Evolutionary conservation across 2,329 filamentous ascomycete species (phyloP).

Genomic region (Aureobasidium sp.): DNA sequence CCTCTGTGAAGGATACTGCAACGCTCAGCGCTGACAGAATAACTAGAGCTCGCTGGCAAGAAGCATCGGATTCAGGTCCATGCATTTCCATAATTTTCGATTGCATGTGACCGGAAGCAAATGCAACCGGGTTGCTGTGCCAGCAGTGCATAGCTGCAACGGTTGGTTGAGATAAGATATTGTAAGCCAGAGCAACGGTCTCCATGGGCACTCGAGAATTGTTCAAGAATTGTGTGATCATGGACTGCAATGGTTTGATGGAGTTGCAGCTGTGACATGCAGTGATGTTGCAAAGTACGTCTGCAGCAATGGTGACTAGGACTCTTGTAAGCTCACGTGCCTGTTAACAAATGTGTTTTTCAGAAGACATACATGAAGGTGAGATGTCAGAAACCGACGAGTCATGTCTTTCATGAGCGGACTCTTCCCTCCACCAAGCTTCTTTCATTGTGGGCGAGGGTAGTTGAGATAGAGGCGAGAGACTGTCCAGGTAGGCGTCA

Average conservation of each 20-base stretch:
- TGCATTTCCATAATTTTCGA: slow-evolving; percentile 10
- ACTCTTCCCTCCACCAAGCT: slow-evolving; percentile 16
- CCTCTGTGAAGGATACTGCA: slow-evolving; percentile 21
- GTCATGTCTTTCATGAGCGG: slow-evolving; percentile 16
- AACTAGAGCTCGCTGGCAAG: slow-evolving; percentile 18
- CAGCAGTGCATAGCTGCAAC: slow-evolving; percentile 10
- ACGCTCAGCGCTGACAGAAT: slow-evolving; percentile 20
- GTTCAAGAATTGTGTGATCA: slow-evolving; percentile 19
- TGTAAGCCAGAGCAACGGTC: slow-evolving; percentile 23
- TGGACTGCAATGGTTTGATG: slow-evolving; percentile 3
- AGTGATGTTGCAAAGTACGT: slow-evolving; percentile 5
- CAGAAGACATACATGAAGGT: not conserved
- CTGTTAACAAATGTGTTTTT: not conserved
- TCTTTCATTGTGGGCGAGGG: slow-evolving; percentile 22
- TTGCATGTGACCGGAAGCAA: not conserved
- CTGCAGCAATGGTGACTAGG: not conserved
- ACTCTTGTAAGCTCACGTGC: not conserved
- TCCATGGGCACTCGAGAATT: slow-evolving; percentile 21
- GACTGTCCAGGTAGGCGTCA: slow-evolving; percentile 23
- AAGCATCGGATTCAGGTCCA: slow-evolving; percentile 10
- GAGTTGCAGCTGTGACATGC: not conserved
- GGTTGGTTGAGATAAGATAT: slow-evolving; percentile 20
- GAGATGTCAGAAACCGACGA: slow-evolving; percentile 12
- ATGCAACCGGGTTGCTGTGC: slow-evolving; percentile 3
- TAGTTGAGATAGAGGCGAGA: slow-evolving; percentile 22